Base-by-base conservation (phyloP, 1,139 yeast genomes). In the Suhomyces yuchorum region DNA sequence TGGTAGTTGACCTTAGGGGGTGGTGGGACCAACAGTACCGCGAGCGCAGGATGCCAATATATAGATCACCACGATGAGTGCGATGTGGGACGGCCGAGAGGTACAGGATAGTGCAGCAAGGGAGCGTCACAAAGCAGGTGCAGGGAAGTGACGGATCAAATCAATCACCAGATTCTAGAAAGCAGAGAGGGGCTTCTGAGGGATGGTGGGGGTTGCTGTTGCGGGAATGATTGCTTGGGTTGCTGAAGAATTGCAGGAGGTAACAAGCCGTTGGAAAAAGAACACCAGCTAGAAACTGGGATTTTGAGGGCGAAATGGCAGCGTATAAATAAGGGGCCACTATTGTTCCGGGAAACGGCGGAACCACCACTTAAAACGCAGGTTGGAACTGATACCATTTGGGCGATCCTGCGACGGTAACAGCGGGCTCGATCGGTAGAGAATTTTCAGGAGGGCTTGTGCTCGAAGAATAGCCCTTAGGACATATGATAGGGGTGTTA, bases 341-440 rank as follows among this genome's bases (percentile, higher is more conserved):
- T 24, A 43, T 37, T 37, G 42, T 42, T 44, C 43, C 47, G 37
- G 47, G 41, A 41, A 44, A 40, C 47, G 47, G 47, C 47, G 47
- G 47, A 36, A 44, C 19, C 47, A 30, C 19, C 43, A 30, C 15
- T 15, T 20, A 20, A 36, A 22, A 36, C 19, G 28, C 39, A 22
- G 39, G 28, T 36, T 36, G 33, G 34, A 14, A 30, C 34, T 30
- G 18, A 30, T 15, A 30, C 34, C 12, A 30, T 30, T 30, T 30
- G 34, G 34, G 34, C 34, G 34, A 30, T 30, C 34, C 34, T 30
- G 24, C 33, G 34, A 38, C 41, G 41, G 41, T 38, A 38, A 24
- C 33, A 23, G 34, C 41, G 41, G 41, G 34, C 41, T 38, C 34
- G 34, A 38, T 38, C 23, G 22, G 23, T n/a, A 14, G 32, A 14